A percentile compares a stretch with the other conserved stretches of the same genome.
phyloP scores from a whole-genome alignment of 805 yeast genomes.

The Kazachstania viticola region DNA sequence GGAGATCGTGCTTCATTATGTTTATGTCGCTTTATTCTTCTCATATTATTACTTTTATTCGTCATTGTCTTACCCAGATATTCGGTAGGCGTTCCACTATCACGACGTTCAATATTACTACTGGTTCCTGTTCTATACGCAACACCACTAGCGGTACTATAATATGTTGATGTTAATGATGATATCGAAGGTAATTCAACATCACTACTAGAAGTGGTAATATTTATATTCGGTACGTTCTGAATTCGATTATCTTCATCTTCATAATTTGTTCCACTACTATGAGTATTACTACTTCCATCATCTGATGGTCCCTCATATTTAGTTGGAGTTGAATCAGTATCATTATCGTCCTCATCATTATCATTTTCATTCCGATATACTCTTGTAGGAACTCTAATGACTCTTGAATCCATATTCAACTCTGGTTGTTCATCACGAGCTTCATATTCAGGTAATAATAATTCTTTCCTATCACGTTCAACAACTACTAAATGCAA shows the following conservation, averaged over 20 bases:
- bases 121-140: neutral
- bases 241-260: neutral
- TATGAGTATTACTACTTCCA: neutral
- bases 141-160: no score
- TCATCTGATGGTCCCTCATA: neutral
- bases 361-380: slow-evolving; percentile 4
- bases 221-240: no score
- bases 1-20: slow-evolving; percentile 42
- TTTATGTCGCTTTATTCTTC: no score
- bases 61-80: slow-evolving; percentile 1
- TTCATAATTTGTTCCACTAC: neutral
- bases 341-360: slow-evolving; percentile 4
- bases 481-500: slow-evolving; percentile 65
- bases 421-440: slow-evolving; percentile 75
- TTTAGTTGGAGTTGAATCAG: slow-evolving; percentile 1
- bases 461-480: slow-evolving; percentile 47
- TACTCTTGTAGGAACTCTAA: slow-evolving; percentile 31
- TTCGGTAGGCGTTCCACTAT: neutral
- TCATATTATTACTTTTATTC: slow-evolving; percentile 2
- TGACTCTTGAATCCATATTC: slow-evolving; percentile 69
- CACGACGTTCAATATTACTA: neutral
- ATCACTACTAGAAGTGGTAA: neutral
- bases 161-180: neutral
- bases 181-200: neutral
- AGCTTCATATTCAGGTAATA: slow-evolving; percentile 57